phyloP scores from a whole-genome alignment of 371 early-diverging fungal species.

The Amoeboradix gromovi region DNA sequence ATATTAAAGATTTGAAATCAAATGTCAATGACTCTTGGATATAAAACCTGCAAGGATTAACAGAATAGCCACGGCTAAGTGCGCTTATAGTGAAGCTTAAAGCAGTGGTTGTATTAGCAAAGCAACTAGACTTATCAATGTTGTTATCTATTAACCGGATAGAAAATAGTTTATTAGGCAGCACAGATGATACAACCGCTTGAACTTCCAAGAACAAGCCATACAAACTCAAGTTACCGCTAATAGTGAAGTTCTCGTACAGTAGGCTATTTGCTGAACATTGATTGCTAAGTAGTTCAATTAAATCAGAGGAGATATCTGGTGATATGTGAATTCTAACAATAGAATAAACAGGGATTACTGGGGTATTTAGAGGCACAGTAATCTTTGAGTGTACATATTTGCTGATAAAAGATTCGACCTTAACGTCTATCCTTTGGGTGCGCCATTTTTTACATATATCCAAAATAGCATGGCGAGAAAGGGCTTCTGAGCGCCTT shows the following conservation, averaged over 20 bases:
- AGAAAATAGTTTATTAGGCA: not conserved
- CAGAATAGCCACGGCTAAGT: not conserved
- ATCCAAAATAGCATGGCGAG: not conserved
- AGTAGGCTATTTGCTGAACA: not conserved
- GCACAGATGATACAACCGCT: not conserved
- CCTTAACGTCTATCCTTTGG: not conserved
- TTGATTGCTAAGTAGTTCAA: not conserved
- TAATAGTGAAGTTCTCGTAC: not conserved
- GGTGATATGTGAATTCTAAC: not conserved
- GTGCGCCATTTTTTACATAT: not conserved
- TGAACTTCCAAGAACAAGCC: not conserved
- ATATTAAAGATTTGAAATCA: not conserved
- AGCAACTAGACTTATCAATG: too few species aligned
- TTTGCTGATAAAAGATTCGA: not conserved
- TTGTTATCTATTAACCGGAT: not conserved
- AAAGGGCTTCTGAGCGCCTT: not conserved
- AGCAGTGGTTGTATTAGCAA: not conserved
- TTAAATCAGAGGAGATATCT: not conserved
- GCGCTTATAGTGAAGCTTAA: not conserved
- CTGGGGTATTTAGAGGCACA: not conserved
- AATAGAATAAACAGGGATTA: not conserved
- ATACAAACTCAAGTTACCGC: not conserved
- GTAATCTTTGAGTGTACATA: not conserved
- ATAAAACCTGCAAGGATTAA: not conserved
- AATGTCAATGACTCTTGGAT: not conserved